Conservation (phyloP, 805 yeast species). For the Debaryomyces hansenii region DNA sequence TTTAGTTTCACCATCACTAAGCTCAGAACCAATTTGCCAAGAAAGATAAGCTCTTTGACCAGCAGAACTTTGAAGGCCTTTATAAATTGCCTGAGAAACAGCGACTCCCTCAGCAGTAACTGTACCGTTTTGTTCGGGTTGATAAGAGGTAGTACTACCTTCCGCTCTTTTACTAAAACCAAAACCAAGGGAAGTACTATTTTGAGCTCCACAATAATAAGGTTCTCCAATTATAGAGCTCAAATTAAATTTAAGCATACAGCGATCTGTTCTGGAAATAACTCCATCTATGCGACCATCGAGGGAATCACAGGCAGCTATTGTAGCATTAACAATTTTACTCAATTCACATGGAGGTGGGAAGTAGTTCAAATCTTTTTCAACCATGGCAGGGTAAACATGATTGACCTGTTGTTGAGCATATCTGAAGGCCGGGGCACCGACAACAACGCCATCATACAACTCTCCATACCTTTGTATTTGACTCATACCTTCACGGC, state of each 20-base stretch:
- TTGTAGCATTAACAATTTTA: conserved; percentile 6
- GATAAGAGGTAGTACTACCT: background rate
- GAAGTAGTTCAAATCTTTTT: conserved; percentile 3
- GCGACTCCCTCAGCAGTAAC: conserved; percentile 6
- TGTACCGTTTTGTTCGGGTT: conserved; percentile 6
- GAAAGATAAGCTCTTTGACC: conserved; percentile 6
- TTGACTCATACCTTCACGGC: conserved; percentile 1
- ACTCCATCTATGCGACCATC: conserved; percentile 6
- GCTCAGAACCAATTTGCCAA: conserved; percentile 4
- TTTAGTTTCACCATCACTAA: conserved; percentile 3
- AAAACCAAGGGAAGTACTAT: conserved; percentile 1
- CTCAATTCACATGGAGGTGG: conserved; percentile 6
- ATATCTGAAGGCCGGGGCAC: conserved; percentile 5
- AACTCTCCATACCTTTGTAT: conserved; percentile 5
- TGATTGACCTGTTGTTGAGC: conserved; percentile 6
- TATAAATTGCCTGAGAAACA: conserved; percentile 6
- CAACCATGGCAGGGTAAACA: conserved; percentile 4
- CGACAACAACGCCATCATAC: conserved; percentile 4
- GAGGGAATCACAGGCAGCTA: conserved; percentile 5
- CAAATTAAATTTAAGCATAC: conserved; percentile 5
- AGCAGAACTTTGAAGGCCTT: conserved; percentile 2
- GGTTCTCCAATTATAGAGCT: conserved; percentile 3
- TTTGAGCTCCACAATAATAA: conserved; percentile 4
- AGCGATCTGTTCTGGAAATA: conserved; percentile 2
- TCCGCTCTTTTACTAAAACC: conserved; percentile 3